Base-by-base conservation (phyloP, 148 eudicot species). In the Dysphania ambrosioides region DNA sequence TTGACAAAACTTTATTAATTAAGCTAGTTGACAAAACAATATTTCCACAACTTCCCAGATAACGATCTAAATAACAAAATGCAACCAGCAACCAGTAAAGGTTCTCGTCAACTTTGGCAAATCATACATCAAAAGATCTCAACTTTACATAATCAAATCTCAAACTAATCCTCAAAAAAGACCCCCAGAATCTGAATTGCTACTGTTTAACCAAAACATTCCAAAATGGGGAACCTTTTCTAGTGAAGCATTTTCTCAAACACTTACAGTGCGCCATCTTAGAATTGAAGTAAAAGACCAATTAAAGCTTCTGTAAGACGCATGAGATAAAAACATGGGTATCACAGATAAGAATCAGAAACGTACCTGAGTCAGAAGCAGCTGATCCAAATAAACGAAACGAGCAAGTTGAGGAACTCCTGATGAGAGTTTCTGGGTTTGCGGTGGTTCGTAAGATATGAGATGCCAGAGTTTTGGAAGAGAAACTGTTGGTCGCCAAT, bases 311-410 rank as follows among this genome's bases (percentile, higher is more conserved):
- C 44, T 42, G 1, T 9, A 0, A 9, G 13, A 2, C 0, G 9
- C 53, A 53, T 24, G 0, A 63, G 16, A 66, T 8, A 9, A n/a
- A 21, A 66, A 66, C 13, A 72, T 5, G 47, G 18, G 53, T 38
- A 40, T 15, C 13, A 31, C 31, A 57, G 32, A 24, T 41, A 38
- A 10, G 42, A 66, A 40, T 4, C 31, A 68, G 41, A n/a, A 8
- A 53, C 7, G 36, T 30, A 79, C 78, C 78, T 24, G 82, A 51
- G 60, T 61, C 44, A 74, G 57, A 18, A 70, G 69, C 47, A 56
- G 69, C 29, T 47, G 82, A 79, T 44, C 64, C 36, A 6, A 73
- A 79, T 24, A 69, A n/a, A 44, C 77, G 70, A 79, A 67, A 61
- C 44, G 76, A 55, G 16, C 57, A n/a, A 55, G 6, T 30, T 15